A percentile compares a stretch with the other conserved stretches of the same genome.
Conservation (phyloP, 495 filamentous ascomycete species). For the Xylaria curta region DNA sequence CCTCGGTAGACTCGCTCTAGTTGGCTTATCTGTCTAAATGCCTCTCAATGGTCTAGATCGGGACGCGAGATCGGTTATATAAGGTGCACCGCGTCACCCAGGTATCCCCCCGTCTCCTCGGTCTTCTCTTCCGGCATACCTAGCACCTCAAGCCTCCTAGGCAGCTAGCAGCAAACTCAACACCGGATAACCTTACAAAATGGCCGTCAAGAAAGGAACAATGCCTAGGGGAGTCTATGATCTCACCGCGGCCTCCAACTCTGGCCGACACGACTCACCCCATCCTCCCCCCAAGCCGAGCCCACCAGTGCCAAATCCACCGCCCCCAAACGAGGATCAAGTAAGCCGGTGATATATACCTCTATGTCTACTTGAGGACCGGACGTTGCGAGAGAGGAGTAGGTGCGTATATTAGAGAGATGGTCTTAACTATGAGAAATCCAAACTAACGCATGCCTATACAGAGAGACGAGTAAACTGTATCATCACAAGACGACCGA, state of each 20-base stretch:
- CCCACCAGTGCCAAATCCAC: conserved; percentile 22
- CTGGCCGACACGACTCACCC: conserved; percentile 9
- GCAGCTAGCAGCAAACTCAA: conserved; percentile 4
- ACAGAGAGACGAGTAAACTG: background rate
- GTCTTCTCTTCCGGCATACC: conserved; percentile 16
- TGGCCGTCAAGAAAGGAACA: background rate
- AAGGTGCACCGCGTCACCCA: background rate
- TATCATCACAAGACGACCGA: background rate
- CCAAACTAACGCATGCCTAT: background rate
- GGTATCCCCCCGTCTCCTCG: background rate
- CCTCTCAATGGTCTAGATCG: conserved; percentile 2
- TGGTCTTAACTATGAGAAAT: background rate
- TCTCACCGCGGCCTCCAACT: background rate
- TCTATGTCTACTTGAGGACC: background rate
- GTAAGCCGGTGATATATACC: background rate
- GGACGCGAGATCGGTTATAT: conserved; percentile 4
- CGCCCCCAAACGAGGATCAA: conserved; percentile 8
- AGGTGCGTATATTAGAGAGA: background rate
- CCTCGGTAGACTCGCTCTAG: conserved; percentile 1
- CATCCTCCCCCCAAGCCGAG: conserved; percentile 12
- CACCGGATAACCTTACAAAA: background rate
- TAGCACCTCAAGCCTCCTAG: background rate
- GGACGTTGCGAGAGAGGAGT: background rate
- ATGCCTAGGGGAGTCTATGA: background rate
- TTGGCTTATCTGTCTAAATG: background rate